Evolutionary conservation across 441 rosid genomes (phyloP).

Genomic region (Erysimum cheiri): DNA sequence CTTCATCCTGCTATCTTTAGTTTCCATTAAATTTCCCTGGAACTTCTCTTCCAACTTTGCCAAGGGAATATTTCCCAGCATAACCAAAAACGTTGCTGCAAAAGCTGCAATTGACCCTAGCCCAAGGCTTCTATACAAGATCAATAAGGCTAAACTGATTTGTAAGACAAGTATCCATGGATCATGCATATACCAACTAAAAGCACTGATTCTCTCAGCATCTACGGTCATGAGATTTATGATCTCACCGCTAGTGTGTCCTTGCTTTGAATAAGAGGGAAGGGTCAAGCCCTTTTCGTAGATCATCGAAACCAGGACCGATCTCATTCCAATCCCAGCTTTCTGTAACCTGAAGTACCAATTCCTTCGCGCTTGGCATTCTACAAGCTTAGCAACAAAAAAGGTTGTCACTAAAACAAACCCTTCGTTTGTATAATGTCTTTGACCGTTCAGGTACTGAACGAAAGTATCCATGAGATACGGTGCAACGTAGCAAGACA

Average conservation of each 20-base stretch:
- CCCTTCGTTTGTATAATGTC: constrained; percentile 45
- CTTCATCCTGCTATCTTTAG: constrained; percentile 56
- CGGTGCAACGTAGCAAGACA: constrained; percentile 83
- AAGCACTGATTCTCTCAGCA: constrained; percentile 59
- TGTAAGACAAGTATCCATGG: constrained; percentile 62
- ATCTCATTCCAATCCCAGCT: constrained; percentile 52
- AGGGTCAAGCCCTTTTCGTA: constrained; percentile 58
- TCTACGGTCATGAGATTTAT: constrained; percentile 63
- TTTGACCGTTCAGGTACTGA: constrained; percentile 71
- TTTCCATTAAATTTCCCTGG: constrained; percentile 49
- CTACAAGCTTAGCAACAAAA: constrained; percentile 60
- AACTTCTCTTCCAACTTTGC: constrained; percentile 53
- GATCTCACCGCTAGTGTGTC: constrained; percentile 60
- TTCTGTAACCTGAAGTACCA: constrained; percentile 56
- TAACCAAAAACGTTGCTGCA: constrained; percentile 47
- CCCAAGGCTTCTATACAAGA: constrained; percentile 59
- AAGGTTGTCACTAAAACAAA: constrained; percentile 48
- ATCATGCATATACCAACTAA: constrained; percentile 60
- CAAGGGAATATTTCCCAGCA: constrained; percentile 53
- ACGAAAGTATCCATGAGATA: constrained; percentile 83
- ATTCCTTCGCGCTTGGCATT: constrained; percentile 52
- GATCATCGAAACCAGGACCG: constrained; percentile 54
- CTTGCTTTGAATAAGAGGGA: constrained; percentile 52
- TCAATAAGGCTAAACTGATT: constrained; percentile 53
- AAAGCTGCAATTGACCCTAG: constrained; percentile 58